phyloP scores from a whole-genome alignment of 257 asterid genomes.

The Petunia secreta region DNA sequence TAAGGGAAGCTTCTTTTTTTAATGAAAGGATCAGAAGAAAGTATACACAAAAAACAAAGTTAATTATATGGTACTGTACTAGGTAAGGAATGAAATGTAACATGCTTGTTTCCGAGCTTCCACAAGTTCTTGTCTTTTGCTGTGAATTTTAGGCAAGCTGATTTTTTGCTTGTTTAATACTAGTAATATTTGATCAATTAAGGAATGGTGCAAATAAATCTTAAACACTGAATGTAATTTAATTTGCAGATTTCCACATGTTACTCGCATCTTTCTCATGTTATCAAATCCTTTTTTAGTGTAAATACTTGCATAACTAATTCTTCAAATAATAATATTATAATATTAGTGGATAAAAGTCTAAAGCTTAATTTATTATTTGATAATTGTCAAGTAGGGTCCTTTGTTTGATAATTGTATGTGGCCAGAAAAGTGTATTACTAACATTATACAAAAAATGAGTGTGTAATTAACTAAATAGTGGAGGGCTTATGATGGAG shows the following conservation, averaged over 20 bases:
- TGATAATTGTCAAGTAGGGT: not conserved
- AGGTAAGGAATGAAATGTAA: no score
- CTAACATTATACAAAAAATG: not conserved
- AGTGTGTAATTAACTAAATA: slow-evolving; percentile 3
- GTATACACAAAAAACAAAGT: not conserved
- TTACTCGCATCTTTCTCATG: not conserved
- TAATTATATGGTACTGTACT: not conserved
- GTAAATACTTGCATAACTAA: not conserved
- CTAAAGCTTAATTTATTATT: not conserved
- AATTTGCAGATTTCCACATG: not conserved
- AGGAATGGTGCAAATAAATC: not conserved
- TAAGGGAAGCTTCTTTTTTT: not conserved
- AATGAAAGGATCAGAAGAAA: not conserved
- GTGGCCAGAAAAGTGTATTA: not conserved
- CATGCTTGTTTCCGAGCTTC: no score
- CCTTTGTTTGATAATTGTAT: not conserved
- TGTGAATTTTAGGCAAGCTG: not conserved
- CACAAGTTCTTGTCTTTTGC: not conserved
- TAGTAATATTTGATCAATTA: not conserved
- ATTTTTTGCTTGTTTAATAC: not conserved
- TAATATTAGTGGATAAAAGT: not conserved
- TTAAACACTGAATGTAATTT: not conserved
- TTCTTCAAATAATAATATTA: not conserved
- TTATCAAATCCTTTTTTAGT: not conserved
- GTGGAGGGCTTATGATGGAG: not conserved